A percentile compares a stretch with the other conserved stretches of the same genome.
Conservation (phyloP, 352 stramenopile species). For the Phytophthora pini region DNA sequence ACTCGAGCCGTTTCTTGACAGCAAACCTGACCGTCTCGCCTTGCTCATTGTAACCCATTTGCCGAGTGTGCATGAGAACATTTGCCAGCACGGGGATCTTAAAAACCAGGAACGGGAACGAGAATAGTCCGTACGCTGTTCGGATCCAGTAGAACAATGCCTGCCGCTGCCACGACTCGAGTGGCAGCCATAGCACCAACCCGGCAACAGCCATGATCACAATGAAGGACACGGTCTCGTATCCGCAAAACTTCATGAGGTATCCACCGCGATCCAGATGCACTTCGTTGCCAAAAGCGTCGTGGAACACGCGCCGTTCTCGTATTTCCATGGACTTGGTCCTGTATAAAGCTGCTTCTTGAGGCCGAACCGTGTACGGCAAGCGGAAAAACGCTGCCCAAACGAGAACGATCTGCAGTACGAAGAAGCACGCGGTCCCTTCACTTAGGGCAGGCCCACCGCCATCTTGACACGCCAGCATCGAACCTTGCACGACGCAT, state of each 20-base stretch:
- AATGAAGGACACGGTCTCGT: conserved; percentile 84
- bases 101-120: conserved; percentile 88
- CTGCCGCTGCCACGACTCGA: conserved; percentile 80
- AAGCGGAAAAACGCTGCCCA: conserved; percentile 88
- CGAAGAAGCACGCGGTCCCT: conserved; percentile 83
- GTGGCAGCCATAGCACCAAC: conserved; percentile 71
- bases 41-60: conserved; percentile 86
- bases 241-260: conserved; percentile 87
- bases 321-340: conserved; percentile 56
- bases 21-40: conserved; percentile 75
- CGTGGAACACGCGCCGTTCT: conserved; percentile 60
- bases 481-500: conserved; percentile 69
- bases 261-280: conserved; percentile 85
- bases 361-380: conserved; percentile 77
- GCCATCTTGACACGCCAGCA: conserved; percentile 65
- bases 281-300: conserved; percentile 85
- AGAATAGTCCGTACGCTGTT: conserved; percentile 85
- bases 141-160: conserved; percentile 90
- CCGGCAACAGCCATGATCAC: conserved; percentile 70
- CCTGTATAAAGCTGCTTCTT: conserved; percentile 59
- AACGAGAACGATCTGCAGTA: conserved; percentile 84
- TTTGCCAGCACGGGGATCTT: conserved; percentile 87
- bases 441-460: conserved; percentile 65
- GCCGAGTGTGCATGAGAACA: conserved; percentile 82
- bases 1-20: conserved; percentile 44